Percentiles rank a stretch among this genome's conserved stretches.
Evolutionary conservation across 345 rosid genomes (phyloP).

Genomic region (Gossypium sturtianum): DNA sequence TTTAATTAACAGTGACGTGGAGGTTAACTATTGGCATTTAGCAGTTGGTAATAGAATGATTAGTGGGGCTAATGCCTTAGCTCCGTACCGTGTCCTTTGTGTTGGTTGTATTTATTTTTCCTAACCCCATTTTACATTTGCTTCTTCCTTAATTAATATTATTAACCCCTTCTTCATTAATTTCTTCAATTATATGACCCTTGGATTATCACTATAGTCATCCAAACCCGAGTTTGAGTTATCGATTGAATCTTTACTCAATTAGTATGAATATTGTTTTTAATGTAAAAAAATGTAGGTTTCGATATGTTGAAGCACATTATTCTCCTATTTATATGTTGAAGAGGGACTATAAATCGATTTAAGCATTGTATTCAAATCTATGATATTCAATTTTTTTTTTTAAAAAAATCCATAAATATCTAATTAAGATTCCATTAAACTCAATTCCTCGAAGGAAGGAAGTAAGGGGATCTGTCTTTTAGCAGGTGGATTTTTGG

Average conservation of each 20-base stretch:
- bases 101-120: conserved; percentile 18
- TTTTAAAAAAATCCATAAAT: too few species aligned
- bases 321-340: too few species aligned
- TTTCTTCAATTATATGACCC: conserved; percentile 7
- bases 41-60: conserved; percentile 27
- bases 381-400: too few species aligned
- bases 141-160: not conserved
- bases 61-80: conserved; percentile 25
- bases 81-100: conserved; percentile 33
- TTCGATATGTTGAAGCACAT: rapidly evolving
- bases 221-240: not conserved
- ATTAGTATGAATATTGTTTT: too few species aligned
- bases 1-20: conserved; percentile 28
- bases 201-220: conserved; percentile 20
- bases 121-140: not conserved
- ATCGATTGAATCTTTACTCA: too few species aligned
- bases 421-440: conserved; percentile 17
- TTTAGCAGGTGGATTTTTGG: conserved; percentile 5
- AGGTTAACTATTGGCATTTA: conserved; percentile 26
- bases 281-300: rapidly evolving
- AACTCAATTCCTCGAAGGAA: conserved; percentile 11
- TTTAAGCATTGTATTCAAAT: too few species aligned
- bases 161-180: conserved; percentile 9
- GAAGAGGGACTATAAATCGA: rapidly evolving
- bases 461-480: conserved; percentile 14